Evolutionary conservation across 2,329 filamentous ascomycete species (phyloP), one percentile per base, ranked within the genome.

Genomic region (Teratosphaeria epicoccoides): DNA sequence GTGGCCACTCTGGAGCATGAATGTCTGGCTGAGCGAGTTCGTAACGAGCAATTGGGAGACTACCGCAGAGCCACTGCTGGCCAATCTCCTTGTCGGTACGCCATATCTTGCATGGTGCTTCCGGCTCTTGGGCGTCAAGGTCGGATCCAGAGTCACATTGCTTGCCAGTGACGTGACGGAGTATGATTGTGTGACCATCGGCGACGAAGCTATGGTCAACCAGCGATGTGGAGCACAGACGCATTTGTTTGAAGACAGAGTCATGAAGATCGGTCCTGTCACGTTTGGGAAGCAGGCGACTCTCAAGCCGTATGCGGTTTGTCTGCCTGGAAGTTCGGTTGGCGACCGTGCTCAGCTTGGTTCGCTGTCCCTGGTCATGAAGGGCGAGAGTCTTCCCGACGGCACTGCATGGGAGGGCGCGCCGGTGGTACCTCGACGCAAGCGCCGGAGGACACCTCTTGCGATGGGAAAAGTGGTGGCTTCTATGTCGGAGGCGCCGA

Each of bases 261-360:
- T 62, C n/a, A 59, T 62, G 59, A 60, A 60, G 40, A 52, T 62
- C 9, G 59, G 58, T 5, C 47, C 28, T 3, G 56, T 62, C 12
- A n/a, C 22, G 2, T 46, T 62, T 9, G 57, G 59, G 2, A 33
- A 46, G n/a, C 53, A 50, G 20, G 29, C 56, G 11, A 57, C 55
- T 46, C 33, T 57, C 2, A 61, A 61, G 29, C 56, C 59, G 12
- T 59, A 59, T 33, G 57, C 59, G 1, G 55, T 62, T 14, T 59
- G 55, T 40, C 43, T 61, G 33, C 60, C 60, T 3, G 57, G 57
- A 1, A 59, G 56, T 29, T 48, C 48, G 4, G 40, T 60, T 1
- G 47, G 40, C 1, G 55, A 55, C 20, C 51, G 54, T n/a, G 57
- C 56, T 5, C 57, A 58, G 37, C 49, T 61, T 24, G 60, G 60